Evolutionary conservation across 106 monocot species (phyloP).

Genomic region (Allium sativum): DNA sequence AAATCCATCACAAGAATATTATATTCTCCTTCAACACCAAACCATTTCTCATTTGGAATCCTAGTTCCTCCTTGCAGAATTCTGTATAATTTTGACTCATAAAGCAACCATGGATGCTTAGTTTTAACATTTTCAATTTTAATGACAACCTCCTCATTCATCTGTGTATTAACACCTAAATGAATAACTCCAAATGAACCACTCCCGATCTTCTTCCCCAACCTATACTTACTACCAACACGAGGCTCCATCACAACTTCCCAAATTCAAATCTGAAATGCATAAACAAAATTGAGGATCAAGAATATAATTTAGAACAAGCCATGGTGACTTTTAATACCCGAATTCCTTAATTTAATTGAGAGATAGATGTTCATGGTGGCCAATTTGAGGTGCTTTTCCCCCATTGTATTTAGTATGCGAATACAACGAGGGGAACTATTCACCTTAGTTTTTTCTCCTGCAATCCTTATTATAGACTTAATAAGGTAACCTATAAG

Average conservation of each 20-base stretch:
- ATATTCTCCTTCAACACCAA: slow-evolving; percentile 42
- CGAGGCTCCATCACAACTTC: slow-evolving; percentile 54
- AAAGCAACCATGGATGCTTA: slow-evolving; percentile 49
- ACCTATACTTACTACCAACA: slow-evolving; percentile 69
- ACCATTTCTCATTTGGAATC: slow-evolving; percentile 40
- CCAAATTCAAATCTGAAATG: slow-evolving; percentile 3
- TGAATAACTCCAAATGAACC: slow-evolving; percentile 93
- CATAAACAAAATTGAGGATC: neutral
- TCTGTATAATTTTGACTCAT: slow-evolving; percentile 45
- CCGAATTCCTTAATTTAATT: too few relatives aligned
- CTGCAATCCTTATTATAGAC: too few relatives aligned
- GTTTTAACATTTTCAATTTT: slow-evolving; percentile 45
- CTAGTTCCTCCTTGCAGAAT: slow-evolving; percentile 54
- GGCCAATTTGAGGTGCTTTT: too few relatives aligned
- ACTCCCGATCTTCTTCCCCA: slow-evolving; percentile 87
- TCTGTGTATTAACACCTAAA: slow-evolving; percentile 27
- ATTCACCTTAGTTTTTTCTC: too few relatives aligned
- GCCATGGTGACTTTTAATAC: too few relatives aligned
- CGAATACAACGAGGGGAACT: too few relatives aligned
- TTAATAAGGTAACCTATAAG: too few relatives aligned
- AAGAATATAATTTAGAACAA: too few relatives aligned
- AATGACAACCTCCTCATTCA: slow-evolving; percentile 21
- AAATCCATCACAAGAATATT: slow-evolving; percentile 56
- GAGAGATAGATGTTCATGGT: too few relatives aligned
- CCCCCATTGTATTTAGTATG: too few relatives aligned